Base-by-base conservation (phyloP, 1,139 yeast species). In the Citeromyces hawaiiensis region DNA sequence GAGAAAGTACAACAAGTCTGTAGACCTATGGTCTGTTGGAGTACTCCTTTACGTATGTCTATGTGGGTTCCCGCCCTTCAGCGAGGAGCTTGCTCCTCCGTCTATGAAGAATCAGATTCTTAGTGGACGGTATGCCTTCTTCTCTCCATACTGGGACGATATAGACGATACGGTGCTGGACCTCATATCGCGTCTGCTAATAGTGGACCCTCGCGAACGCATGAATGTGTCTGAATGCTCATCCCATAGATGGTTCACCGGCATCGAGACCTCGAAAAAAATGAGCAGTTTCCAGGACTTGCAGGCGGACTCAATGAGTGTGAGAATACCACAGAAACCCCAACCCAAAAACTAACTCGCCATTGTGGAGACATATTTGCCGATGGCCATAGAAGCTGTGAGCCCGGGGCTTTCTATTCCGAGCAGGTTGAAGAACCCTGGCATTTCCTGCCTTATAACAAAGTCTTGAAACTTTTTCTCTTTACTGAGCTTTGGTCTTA, bases 391-490 rank as follows among this genome's bases (percentile, higher is more conserved):
- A 1, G 86, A 64, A 1, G 93, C 64, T 2, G 96, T 86, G 45
- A 86, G 64, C 0, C 96, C 96, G 0, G 96, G 96, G 51, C 93
- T 80, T 53, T 87, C 96, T 21, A 87, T 86, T 3, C 93, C 94
- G 37, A 86, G 54, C 42, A 85, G 62, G 48, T 83, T 86, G 29
- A 86, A 70, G 52, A 85, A 86, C 2, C 95, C 95, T 0, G 83
- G 82, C 50, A 68, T 78, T 43, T 74, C 80, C 47, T 79, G 73
- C 39, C 73, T 59, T 29, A 87, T 81, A 19, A 77, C 60, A 54
- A 85, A 87, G 53, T 87, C 96, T 36, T 76, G 77, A 57, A 83
- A 83, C 35, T 55, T 51, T 31, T 56, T 54, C 37, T 53, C 58
- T 0, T 75, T 70, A 2, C 60, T 51, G 9, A 83, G 54, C 52